phyloP scores from a whole-genome alignment of 169 alveolate genomes.

The Blepharisma undulans region DNA sequence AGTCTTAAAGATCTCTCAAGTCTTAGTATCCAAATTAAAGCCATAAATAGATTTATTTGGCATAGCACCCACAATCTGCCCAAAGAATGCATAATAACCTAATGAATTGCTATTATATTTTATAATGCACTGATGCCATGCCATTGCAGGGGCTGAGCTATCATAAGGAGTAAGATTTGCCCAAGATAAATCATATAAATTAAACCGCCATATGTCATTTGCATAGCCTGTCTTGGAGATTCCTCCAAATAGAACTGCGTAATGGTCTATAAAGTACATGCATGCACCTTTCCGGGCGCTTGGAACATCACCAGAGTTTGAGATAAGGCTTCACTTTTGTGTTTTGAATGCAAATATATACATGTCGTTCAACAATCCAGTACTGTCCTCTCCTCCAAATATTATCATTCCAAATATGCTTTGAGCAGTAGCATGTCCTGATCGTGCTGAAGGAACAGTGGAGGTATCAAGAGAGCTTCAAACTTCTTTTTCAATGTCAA shows the following conservation, averaged over 20 bases:
- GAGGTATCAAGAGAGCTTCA: background rate
- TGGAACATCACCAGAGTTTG: background rate
- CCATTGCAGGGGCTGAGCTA: background rate
- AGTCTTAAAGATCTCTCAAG: background rate
- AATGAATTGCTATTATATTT: background rate
- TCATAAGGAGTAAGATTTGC: background rate
- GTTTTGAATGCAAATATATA: background rate
- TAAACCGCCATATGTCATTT: conserved; percentile 3
- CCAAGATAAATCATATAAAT: background rate
- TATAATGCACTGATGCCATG: background rate
- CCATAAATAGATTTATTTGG: background rate
- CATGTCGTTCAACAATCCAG: background rate
- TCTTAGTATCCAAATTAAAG: background rate
- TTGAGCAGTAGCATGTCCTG: background rate
- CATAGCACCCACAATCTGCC: background rate
- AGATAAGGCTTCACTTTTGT: background rate
- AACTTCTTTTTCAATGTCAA: background rate
- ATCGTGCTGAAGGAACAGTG: background rate
- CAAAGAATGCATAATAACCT: background rate
- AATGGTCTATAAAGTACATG: background rate
- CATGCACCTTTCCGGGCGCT: conserved; percentile 22
- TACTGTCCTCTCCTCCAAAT: background rate
- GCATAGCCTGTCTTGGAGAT: background rate
- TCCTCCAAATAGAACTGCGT: background rate
- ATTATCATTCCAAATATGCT: background rate